phyloP scores from a whole-genome alignment of 2,329 filamentous ascomycete genomes.

The Xylariaceae sp. region DNA sequence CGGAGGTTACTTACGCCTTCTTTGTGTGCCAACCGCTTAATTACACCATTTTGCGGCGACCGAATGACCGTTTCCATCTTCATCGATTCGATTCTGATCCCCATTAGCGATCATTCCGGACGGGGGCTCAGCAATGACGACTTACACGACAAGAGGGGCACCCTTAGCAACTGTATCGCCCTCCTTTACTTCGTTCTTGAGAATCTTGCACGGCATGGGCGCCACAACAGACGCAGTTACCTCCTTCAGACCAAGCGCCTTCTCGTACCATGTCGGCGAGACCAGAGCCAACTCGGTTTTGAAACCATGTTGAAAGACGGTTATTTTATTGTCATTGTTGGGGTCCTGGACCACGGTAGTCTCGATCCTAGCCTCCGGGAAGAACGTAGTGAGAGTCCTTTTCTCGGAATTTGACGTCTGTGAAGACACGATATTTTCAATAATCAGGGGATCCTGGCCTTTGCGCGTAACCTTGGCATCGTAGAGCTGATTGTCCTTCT shows the following conservation, averaged over 20 bases:
- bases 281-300: conserved; percentile 57
- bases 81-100: conserved; percentile 70
- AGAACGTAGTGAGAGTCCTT: conserved; percentile 64
- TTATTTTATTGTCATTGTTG: conserved; percentile 54
- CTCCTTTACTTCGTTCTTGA: conserved; percentile 81
- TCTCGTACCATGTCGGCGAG: conserved; percentile 75
- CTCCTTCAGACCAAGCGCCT: conserved; percentile 80
- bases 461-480: conserved; percentile 44
- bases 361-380: conserved; percentile 72
- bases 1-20: conserved; percentile 57
- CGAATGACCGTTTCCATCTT: conserved; percentile 86
- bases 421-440: conserved; percentile 45
- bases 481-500: conserved; percentile 46
- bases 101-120: conserved; percentile 12
- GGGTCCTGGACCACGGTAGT: conserved; percentile 67
- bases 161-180: conserved; percentile 82
- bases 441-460: conserved; percentile 39
- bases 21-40: conserved; percentile 70
- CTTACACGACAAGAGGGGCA: conserved; percentile 76
- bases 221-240: conserved; percentile 77
- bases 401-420: conserved; percentile 28
- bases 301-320: conserved; percentile 68
- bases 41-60: conserved; percentile 66
- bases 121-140: conserved; percentile 15
- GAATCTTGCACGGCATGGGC: conserved; percentile 96